Percentiles rank a stretch among this genome's conserved stretches.
phyloP scores from a whole-genome alignment of 768 basidiomycete genomes.

The Hericium rajendrae region DNA sequence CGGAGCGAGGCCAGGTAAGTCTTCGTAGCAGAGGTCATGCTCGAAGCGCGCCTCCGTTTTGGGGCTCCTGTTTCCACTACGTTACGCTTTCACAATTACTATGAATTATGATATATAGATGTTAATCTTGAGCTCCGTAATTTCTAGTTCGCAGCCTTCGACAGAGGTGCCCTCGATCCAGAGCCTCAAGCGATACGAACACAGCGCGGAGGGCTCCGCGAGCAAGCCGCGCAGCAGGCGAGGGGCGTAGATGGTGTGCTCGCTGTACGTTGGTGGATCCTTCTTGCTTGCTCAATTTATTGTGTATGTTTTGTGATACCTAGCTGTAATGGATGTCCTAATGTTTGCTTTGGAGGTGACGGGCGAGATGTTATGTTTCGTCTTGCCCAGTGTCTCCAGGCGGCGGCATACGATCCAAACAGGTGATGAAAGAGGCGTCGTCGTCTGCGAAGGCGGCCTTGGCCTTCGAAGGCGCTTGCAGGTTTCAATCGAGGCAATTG shows the following conservation, averaged over 20 bases:
- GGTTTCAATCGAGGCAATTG: too few species aligned
- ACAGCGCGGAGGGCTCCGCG: background rate
- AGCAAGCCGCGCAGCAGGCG: slow-evolving; percentile 3
- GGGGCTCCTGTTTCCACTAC: background rate
- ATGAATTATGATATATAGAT: background rate
- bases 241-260: background rate
- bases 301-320: background rate
- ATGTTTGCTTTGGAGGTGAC: too few species aligned
- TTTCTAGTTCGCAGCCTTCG: background rate
- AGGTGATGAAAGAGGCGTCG: too few species aligned
- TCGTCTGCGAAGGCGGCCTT: too few species aligned
- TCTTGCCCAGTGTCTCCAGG: too few species aligned
- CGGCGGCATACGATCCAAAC: too few species aligned
- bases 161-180: slow-evolving; percentile 2
- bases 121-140: background rate
- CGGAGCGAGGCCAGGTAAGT: slow-evolving; percentile 2
- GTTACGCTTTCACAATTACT: background rate
- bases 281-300: background rate
- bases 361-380: too few species aligned
- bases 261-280: background rate
- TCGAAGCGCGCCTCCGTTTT: background rate
- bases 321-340: too few species aligned
- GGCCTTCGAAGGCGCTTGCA: too few species aligned
- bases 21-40: background rate
- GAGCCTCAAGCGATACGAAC: slow-evolving; percentile 10